phyloP scores from a whole-genome alignment of 129 eudicot genomes.

The Erigeron canadensis region DNA sequence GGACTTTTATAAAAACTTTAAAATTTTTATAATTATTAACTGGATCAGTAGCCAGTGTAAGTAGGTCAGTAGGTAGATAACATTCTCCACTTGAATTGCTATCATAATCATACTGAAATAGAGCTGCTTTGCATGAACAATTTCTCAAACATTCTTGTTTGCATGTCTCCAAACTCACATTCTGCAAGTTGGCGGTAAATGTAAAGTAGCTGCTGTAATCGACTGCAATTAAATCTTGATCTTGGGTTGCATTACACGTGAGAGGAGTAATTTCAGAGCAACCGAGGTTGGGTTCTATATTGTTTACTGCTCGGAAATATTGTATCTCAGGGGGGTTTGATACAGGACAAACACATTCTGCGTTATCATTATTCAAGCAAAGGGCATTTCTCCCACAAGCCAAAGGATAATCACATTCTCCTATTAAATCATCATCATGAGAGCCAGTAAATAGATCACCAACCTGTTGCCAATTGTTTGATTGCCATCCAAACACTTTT shows the following conservation, averaged over 20 bases:
- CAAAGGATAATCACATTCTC: slow-evolving; percentile 26
- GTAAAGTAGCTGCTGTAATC: slow-evolving; percentile 14
- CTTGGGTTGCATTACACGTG: neutral
- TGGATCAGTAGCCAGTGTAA: slow-evolving; percentile 20
- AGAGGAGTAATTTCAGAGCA: too few relatives aligned
- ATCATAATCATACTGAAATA: slow-evolving; percentile 18
- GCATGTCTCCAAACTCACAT: slow-evolving; percentile 25
- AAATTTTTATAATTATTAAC: neutral
- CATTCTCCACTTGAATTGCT: slow-evolving; percentile 9
- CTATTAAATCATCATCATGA: neutral
- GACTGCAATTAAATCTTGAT: slow-evolving; percentile 28
- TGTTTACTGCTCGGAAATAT: too few relatives aligned
- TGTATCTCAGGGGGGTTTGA: too few relatives aligned
- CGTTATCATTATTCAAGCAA: slow-evolving; percentile 36
- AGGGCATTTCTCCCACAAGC: slow-evolving; percentile 34
- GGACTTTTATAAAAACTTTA: slow-evolving; percentile 37
- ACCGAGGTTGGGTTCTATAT: too few relatives aligned
- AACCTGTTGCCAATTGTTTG: neutral
- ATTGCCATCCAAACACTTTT: neutral
- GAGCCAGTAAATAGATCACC: neutral
- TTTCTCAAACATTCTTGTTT: slow-evolving; percentile 34
- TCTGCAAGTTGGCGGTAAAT: neutral
- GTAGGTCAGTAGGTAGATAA: slow-evolving; percentile 29
- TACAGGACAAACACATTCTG: too few relatives aligned
- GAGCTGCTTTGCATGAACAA: slow-evolving; percentile 41